Evolutionary conservation across 108 stramenopile genomes (phyloP).

Genomic region (Nitzschia putrida): DNA sequence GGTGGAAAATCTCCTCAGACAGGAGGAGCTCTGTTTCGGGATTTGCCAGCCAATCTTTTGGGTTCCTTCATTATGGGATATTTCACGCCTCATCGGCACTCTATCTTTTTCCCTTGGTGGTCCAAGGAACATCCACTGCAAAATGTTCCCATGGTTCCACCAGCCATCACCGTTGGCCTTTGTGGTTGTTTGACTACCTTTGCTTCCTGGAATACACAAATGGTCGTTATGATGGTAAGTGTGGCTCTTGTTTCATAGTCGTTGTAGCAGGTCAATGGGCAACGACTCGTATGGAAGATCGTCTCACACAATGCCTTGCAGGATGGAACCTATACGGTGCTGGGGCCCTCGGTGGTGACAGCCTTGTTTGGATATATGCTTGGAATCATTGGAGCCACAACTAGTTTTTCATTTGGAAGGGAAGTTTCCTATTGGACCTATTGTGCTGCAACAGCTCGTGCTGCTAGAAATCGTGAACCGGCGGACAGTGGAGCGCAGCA

Average conservation of each 20-base stretch:
- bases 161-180: constrained; percentile 56
- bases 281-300: background rate
- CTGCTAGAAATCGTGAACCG: background rate
- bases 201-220: constrained; percentile 82
- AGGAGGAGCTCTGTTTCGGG: constrained; percentile 73
- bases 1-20: constrained; percentile 58
- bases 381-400: constrained; percentile 47
- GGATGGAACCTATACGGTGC: constrained; percentile 57
- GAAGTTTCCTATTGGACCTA: constrained; percentile 21
- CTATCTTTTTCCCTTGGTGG: constrained; percentile 56
- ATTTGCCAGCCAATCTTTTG: constrained; percentile 67
- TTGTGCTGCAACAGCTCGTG: no score
- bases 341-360: constrained; percentile 56
- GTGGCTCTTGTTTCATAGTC: background rate
- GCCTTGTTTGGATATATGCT: constrained; percentile 75
- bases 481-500: background rate
- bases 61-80: constrained; percentile 69
- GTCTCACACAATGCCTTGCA: background rate
- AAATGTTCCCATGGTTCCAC: constrained; percentile 45
- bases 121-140: constrained; percentile 65
- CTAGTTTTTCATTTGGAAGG: constrained; percentile 54
- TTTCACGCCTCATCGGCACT: constrained; percentile 30
- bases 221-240: constrained; percentile 69
- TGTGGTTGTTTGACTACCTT: constrained; percentile 81
- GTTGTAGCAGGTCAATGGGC: background rate